Evolutionary conservation across 306 rosid species (phyloP).

Genomic region (Rosa rugosa): DNA sequence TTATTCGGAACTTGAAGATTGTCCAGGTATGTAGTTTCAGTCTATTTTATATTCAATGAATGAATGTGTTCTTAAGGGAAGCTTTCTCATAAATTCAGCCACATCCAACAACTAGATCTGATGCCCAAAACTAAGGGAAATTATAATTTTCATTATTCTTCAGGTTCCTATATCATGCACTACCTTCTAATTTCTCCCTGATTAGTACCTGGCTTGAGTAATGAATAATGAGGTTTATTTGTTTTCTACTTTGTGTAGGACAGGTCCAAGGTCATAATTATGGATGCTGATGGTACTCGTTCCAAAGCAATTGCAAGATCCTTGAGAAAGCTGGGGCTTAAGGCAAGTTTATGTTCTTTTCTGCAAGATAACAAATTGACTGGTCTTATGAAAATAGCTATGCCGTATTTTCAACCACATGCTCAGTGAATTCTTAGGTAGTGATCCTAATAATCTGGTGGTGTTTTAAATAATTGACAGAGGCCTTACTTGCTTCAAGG

Average conservation of each 20-base stretch:
- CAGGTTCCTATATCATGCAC: conserved; percentile 20
- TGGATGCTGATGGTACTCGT: conserved; percentile 84
- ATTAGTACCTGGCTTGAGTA: conserved; percentile 39
- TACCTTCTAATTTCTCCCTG: conserved; percentile 16
- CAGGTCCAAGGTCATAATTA: conserved; percentile 85
- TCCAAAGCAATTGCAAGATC: conserved; percentile 89
- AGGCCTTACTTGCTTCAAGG: conserved; percentile 85
- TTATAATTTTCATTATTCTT: background rate
- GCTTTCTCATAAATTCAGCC: background rate
- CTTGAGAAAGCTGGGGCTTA: conserved; percentile 77
- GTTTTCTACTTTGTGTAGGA: conserved; percentile 72
- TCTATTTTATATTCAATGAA: conserved; percentile 14
- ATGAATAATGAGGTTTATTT: conserved; percentile 47
- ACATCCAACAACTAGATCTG: background rate
- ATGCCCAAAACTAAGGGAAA: background rate
- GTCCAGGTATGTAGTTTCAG: conserved; percentile 58
- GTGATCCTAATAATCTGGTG: conserved; percentile 12
- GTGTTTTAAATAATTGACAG: conserved; percentile 43
- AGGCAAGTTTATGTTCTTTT: conserved; percentile 52
- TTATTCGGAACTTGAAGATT: conserved; percentile 78
- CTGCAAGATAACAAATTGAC: background rate
- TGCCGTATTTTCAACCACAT: background rate
- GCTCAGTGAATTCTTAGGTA: background rate
- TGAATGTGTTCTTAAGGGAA: conserved; percentile 19
- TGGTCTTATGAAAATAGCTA: background rate